phyloP scores from a whole-genome alignment of 257 asterid species.

The Penstemon eatonii region DNA sequence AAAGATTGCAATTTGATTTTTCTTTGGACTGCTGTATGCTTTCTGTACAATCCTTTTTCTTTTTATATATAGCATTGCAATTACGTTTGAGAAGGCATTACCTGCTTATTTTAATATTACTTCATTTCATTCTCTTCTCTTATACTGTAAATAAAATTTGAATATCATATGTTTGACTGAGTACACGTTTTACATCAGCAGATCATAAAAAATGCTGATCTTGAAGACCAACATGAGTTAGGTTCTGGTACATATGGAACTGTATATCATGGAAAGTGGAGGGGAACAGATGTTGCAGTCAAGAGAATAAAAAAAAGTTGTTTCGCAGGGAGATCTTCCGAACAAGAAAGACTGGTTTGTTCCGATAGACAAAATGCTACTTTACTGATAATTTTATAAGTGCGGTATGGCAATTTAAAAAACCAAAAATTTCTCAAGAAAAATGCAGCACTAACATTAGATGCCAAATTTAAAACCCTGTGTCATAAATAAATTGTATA shows the following conservation, averaged over 20 bases:
- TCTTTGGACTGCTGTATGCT: neutral
- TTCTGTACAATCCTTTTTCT: too few relatives aligned
- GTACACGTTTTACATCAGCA: constrained; percentile 17
- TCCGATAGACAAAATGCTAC: constrained; percentile 2
- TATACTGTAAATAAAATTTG: neutral
- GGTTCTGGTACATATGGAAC: constrained; percentile 63
- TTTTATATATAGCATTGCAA: neutral
- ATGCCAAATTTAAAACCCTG: too few relatives aligned
- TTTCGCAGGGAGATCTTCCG: constrained; percentile 49
- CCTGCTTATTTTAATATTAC: neutral
- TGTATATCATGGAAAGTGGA: constrained; percentile 62
- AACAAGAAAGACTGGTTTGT: constrained; percentile 56
- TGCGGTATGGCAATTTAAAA: neutral
- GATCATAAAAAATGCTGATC: constrained; percentile 52
- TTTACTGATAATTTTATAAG: neutral
- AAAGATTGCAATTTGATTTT: neutral
- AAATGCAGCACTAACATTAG: too few relatives aligned
- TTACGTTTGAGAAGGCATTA: too few relatives aligned
- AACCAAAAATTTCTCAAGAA: neutral
- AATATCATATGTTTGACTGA: constrained; percentile 19
- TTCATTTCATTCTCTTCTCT: neutral
- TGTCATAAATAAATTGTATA: too few relatives aligned
- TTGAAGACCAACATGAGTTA: constrained; percentile 51
- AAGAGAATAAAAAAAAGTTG: constrained; percentile 55
- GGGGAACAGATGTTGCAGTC: constrained; percentile 60